A percentile compares a stretch with the other conserved stretches of the same genome.
Evolutionary conservation across 257 asterid genomes (phyloP).

Genomic region (Rubia yunnanensis): DNA sequence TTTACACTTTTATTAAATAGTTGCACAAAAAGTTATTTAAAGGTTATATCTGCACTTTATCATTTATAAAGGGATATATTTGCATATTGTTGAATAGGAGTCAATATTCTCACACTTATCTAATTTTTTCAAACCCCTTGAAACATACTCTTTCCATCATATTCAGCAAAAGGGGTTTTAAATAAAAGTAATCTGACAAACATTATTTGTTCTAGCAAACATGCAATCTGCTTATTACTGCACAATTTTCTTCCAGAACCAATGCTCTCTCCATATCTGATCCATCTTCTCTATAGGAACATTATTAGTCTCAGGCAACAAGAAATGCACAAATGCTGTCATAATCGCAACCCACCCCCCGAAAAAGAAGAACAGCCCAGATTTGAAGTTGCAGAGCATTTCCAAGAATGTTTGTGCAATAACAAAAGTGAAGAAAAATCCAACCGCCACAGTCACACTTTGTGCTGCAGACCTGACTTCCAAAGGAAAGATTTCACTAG

Average conservation of each 20-base stretch:
- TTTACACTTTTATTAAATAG: too few relatives aligned
- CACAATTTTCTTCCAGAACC: constrained; percentile 68
- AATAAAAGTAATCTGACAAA: too few relatives aligned
- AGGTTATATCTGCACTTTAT: too few relatives aligned
- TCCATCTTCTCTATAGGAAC: constrained; percentile 80
- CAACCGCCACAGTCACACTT: constrained; percentile 52
- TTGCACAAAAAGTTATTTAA: too few relatives aligned
- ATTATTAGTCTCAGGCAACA: constrained; percentile 78
- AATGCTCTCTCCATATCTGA: constrained; percentile 58
- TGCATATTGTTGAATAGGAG: too few relatives aligned
- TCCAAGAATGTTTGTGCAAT: constrained; percentile 57
- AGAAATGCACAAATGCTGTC: constrained; percentile 46
- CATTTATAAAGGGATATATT: too few relatives aligned
- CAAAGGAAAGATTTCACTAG: constrained; percentile 70
- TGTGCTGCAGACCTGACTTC: constrained; percentile 72
- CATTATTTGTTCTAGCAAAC: neutral
- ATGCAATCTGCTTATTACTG: constrained; percentile 7
- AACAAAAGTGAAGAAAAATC: constrained; percentile 46
- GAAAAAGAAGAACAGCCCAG: constrained; percentile 62
- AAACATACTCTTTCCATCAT: too few relatives aligned
- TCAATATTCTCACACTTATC: too few relatives aligned
- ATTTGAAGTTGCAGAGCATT: constrained; percentile 59
- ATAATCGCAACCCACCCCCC: constrained; percentile 70
- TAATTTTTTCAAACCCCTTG: too few relatives aligned
- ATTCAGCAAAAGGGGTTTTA: too few relatives aligned